Conservation (phyloP, 495 filamentous ascomycete species). For the Penicillium macrosclerotiorum region DNA sequence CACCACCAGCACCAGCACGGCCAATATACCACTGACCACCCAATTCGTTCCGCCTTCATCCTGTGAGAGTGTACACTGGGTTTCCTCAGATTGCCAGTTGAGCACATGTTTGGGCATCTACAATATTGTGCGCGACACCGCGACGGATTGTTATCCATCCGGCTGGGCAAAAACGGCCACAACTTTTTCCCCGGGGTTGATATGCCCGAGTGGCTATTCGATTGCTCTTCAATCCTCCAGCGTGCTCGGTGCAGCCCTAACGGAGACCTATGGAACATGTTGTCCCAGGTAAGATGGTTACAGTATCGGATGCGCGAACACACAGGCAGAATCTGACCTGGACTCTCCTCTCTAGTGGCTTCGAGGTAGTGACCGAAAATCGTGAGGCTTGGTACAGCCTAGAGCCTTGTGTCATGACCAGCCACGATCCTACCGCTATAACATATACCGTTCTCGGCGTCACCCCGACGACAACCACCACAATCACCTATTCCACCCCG, state of each 20-base stretch:
- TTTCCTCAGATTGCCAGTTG: neutral
- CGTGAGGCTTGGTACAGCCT: neutral
- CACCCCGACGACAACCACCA: neutral
- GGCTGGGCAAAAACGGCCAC: neutral
- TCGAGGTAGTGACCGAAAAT: neutral
- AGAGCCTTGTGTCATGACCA: neutral
- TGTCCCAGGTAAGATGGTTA: neutral
- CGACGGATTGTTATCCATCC: neutral
- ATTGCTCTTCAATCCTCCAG: neutral
- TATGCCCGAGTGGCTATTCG: neutral
- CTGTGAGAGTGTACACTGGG: neutral
- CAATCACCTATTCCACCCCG: neutral
- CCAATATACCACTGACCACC: neutral
- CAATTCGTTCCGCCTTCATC: neutral
- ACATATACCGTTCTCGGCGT: neutral
- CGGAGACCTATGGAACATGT: constrained; percentile 1
- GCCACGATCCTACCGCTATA: neutral
- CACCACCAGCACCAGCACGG: neutral
- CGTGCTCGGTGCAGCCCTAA: neutral
- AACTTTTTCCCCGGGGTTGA: neutral
- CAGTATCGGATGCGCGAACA: neutral
- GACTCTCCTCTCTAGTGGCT: neutral
- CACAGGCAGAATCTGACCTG: neutral
- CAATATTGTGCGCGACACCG: neutral
- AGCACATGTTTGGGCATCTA: neutral